Evolutionary conservation across 1,284 basidiomycete genomes (phyloP).

Genomic region (Tremellales sp.): DNA sequence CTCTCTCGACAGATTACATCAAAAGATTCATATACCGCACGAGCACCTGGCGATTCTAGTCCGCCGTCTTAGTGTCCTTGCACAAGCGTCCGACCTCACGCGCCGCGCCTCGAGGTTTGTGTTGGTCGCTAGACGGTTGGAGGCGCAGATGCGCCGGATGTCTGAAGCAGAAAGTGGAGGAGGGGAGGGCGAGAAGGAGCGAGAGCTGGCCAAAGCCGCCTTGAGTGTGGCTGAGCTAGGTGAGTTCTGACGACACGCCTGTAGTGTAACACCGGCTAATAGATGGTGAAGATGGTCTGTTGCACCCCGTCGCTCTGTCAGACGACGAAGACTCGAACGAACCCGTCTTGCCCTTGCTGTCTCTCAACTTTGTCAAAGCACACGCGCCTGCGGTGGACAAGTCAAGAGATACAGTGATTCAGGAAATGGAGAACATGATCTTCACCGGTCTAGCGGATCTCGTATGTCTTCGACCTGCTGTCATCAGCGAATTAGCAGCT

Average conservation of each 20-base stretch:
- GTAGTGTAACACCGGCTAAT: neutral
- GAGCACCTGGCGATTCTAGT: constrained; percentile 67
- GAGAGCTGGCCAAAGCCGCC: constrained; percentile 82
- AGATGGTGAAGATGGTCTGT: constrained; percentile 20
- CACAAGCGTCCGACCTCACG: constrained; percentile 75
- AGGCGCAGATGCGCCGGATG: constrained; percentile 71
- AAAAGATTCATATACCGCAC: constrained; percentile 79
- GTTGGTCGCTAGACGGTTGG: constrained; percentile 69
- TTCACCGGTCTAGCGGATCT: constrained; percentile 67
- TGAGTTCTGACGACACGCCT: constrained; percentile 45
- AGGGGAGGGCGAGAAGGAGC: constrained; percentile 70
- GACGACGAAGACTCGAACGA: constrained; percentile 7
- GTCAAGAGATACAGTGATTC: constrained; percentile 63
- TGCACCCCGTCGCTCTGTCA: constrained; percentile 11
- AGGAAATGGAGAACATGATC: constrained; percentile 85
- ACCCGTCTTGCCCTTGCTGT: constrained; percentile 53
- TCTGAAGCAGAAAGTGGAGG: constrained; percentile 18
- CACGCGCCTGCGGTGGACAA: constrained; percentile 69
- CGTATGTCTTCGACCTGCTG: constrained; percentile 48
- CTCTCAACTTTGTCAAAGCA: constrained; percentile 64
- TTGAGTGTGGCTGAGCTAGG: constrained; percentile 83
- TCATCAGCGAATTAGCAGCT: neutral
- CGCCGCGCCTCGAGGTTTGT: constrained; percentile 77
- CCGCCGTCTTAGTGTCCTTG: constrained; percentile 65
- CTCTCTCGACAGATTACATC: constrained; percentile 60